Evolutionary conservation across 129 eudicot genomes (phyloP).

Genomic region (Lactuca sativa): DNA sequence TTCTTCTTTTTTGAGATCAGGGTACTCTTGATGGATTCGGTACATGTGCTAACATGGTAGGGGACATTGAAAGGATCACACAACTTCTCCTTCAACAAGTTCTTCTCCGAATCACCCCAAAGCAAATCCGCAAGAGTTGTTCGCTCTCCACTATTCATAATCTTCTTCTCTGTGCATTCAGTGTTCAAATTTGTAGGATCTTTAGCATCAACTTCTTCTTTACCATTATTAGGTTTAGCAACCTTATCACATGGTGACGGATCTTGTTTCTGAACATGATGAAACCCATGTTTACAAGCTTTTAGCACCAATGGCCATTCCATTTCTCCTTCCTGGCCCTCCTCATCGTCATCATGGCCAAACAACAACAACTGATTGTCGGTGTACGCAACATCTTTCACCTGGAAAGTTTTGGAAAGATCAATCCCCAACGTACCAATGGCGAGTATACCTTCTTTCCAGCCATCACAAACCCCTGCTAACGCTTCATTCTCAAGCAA

Average conservation of each 20-base stretch:
- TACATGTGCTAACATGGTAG: background rate
- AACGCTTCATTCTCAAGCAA: slow-evolving; percentile 34
- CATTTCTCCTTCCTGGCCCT: slow-evolving; percentile 22
- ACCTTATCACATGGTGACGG: slow-evolving; percentile 18
- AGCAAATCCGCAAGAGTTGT: slow-evolving; percentile 70
- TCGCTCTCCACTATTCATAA: slow-evolving; percentile 42
- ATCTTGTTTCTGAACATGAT: slow-evolving; percentile 17
- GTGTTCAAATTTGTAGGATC: slow-evolving; percentile 11
- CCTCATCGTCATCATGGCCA: background rate
- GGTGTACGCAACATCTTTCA: slow-evolving; percentile 6
- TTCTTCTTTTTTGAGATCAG: slow-evolving; percentile 37
- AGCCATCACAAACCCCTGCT: slow-evolving; percentile 20
- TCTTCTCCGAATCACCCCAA: slow-evolving; percentile 44
- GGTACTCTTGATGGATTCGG: slow-evolving; percentile 20
- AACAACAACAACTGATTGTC: background rate
- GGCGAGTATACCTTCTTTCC: slow-evolving; percentile 56
- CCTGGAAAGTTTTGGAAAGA: slow-evolving; percentile 27
- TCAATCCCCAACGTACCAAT: slow-evolving; percentile 67
- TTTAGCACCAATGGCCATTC: slow-evolving; percentile 40
- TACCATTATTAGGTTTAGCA: slow-evolving; percentile 21
- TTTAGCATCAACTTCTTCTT: background rate
- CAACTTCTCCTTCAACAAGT: background rate
- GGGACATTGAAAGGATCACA: slow-evolving; percentile 17
- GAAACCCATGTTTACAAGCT: slow-evolving; percentile 32
- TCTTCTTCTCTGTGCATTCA: slow-evolving; percentile 6